Evolutionary conservation across 2,329 filamentous ascomycete species (phyloP).

Genomic region (Penicillium olsonii): DNA sequence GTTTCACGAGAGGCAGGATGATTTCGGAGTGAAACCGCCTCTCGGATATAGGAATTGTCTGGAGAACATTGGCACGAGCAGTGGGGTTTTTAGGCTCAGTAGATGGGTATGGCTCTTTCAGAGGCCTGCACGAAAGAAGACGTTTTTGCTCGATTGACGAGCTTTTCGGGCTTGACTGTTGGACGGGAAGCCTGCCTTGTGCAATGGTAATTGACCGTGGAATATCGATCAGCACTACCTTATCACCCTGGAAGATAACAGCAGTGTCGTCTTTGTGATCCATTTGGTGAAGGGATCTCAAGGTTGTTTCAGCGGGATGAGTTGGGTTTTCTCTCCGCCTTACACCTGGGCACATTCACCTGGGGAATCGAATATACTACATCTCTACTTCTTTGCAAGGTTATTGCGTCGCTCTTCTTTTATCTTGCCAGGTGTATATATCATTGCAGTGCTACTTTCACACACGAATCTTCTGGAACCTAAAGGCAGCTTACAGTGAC

Average conservation of each 20-base stretch:
- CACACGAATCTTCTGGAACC: not conserved
- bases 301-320: not conserved
- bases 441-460: too few relatives aligned
- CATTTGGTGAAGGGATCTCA: not conserved
- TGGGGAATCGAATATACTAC: too few relatives aligned
- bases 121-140: conserved; percentile 50
- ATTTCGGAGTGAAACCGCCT: conserved; percentile 30
- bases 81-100: conserved; percentile 53
- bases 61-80: conserved; percentile 44
- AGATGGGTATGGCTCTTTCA: conserved; percentile 49
- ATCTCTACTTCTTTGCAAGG: not conserved
- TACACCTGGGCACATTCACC: too few relatives aligned
- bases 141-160: not conserved
- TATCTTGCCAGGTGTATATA: too few relatives aligned
- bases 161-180: not conserved
- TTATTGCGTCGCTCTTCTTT: too few relatives aligned
- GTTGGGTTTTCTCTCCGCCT: too few relatives aligned
- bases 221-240: conserved; percentile 58
- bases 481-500: not conserved
- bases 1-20: conserved; percentile 36
- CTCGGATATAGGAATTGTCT: conserved; percentile 35
- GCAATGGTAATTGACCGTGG: conserved; percentile 58
- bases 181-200: conserved; percentile 42
- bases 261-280: conserved; percentile 19
- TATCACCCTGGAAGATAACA: conserved; percentile 55